Evolutionary conservation across 108 stramenopile species (phyloP), one percentile per base, ranked within the genome.

Genomic region (Nannochloropsis salina): DNA sequence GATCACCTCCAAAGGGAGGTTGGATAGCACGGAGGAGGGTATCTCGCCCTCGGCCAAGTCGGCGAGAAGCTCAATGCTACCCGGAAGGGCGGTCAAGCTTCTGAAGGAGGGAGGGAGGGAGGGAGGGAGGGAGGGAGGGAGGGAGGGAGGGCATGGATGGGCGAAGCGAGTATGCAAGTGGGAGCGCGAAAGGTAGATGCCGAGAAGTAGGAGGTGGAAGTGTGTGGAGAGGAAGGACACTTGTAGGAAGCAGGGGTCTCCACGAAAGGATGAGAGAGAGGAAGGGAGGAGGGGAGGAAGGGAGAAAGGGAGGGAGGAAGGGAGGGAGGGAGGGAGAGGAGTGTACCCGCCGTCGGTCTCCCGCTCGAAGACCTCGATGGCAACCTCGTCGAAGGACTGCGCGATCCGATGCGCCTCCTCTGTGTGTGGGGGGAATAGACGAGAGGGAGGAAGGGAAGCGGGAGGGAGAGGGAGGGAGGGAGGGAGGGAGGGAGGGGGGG

Each of bases 251-350:
- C n/a, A n/a, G n/a, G n/a, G n/a, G n/a, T n/a, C n/a, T n/a, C n/a
- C n/a, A n/a, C n/a, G n/a, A n/a, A n/a, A n/a, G n/a, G n/a, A n/a
- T n/a, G n/a, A n/a, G n/a, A n/a, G n/a, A n/a, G n/a, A n/a, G n/a
- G n/a, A n/a, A n/a, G n/a, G n/a, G 47, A 11, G 47, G 10, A 12
- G 12, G 47, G 47, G 47, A 51, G 47, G 47, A 51, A 9, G 47
- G 47, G 47, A 12, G 10, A 11, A 11, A 11, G 47, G 12, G 10
- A 12, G 12, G 10, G 47, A 51, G 12, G 47, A 9, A 51, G 47
- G 47, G 47, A 51, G 47, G 47, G 47, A 51, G 47, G 47, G 47
- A 51, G 47, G 47, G 47, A 51, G 47, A n/a, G n/a, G n/a, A 12
- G 12, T 12, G 47, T 51, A 51, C 47, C 47, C 47, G 47, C 47